These are phyloP conservation scores for Phytophthora tubulina DNA, from an alignment of 352 stramenopile species.

Conservation along the genomic window DNA sequence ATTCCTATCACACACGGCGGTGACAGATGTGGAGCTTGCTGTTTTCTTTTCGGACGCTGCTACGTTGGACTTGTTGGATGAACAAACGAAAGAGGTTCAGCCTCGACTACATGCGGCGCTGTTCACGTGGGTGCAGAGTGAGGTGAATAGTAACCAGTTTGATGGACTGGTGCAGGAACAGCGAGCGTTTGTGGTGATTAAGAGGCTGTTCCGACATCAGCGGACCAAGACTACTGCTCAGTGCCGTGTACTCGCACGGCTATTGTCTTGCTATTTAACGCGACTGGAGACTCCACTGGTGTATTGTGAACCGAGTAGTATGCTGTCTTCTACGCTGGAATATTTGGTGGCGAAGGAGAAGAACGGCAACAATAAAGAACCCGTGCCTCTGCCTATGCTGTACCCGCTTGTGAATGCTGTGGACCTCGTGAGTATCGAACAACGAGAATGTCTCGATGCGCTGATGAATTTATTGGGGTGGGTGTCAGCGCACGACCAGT, in stretches of 20 bases:
- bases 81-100: conserved; percentile 38
- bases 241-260: conserved; percentile 47
- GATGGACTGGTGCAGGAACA: conserved; percentile 70
- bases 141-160: conserved; percentile 71
- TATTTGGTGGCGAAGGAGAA: conserved; percentile 59
- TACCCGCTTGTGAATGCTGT: conserved; percentile 81
- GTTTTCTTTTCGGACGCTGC: conserved; percentile 29
- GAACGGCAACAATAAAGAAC: conserved; percentile 18
- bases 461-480: conserved; percentile 66
- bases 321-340: conserved; percentile 71
- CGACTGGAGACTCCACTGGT: conserved; percentile 62
- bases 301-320: conserved; percentile 53
- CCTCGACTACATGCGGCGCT: conserved; percentile 51
- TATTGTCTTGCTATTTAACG: conserved; percentile 60
- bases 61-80: conserved; percentile 44
- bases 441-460: conserved; percentile 78
- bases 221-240: conserved; percentile 43
- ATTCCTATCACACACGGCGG: conserved; percentile 53
- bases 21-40: conserved; percentile 51
- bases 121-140: conserved; percentile 50
- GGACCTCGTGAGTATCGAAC: conserved; percentile 72
- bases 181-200: conserved; percentile 56
- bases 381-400: conserved; percentile 52
- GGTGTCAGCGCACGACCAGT: conserved; percentile 47
- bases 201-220: conserved; percentile 63